These are phyloP conservation scores for Erucastrum elatum DNA, from an alignment of 345 rosid species.

Conservation along the genomic window DNA sequence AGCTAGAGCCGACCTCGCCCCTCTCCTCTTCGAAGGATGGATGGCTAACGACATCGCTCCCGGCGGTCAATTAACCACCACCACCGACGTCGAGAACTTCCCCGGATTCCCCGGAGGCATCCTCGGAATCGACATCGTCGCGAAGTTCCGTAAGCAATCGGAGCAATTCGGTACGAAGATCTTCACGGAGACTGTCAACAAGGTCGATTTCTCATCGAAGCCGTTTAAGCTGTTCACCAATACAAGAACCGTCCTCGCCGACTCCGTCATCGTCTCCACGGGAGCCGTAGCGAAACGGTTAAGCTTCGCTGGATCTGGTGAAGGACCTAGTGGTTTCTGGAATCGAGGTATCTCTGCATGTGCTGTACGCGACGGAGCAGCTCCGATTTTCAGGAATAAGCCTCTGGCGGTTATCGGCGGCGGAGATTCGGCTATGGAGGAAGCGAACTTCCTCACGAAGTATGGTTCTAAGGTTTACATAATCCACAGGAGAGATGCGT, in stretches of 20 bases:
- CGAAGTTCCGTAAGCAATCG: slow-evolving; percentile 68
- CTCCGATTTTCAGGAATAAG: slow-evolving; percentile 79
- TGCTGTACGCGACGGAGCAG: slow-evolving; percentile 97
- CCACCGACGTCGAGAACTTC: slow-evolving; percentile 92
- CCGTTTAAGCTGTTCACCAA: slow-evolving; percentile 77
- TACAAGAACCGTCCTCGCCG: slow-evolving; percentile 64
- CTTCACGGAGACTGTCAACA: slow-evolving; percentile 78
- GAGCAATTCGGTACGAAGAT: slow-evolving; percentile 74
- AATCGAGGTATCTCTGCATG: slow-evolving; percentile 94
- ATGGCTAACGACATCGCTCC: slow-evolving; percentile 99
- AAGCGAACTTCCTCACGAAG: slow-evolving; percentile 80
- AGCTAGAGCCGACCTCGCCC: slow-evolving; percentile 86
- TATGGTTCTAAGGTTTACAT: slow-evolving; percentile 88
- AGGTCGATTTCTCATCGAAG: slow-evolving; percentile 60
- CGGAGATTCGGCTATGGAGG: slow-evolving; percentile 99
- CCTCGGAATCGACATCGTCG: slow-evolving; percentile 62
- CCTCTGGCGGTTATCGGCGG: slow-evolving; percentile 91
- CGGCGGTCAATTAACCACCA: slow-evolving; percentile 96
- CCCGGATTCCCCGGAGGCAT: slow-evolving; percentile 93
- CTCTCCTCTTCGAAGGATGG: slow-evolving; percentile 94
- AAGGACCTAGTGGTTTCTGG: slow-evolving; percentile 59
- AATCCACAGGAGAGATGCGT: slow-evolving; percentile 76
- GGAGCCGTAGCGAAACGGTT: slow-evolving; percentile 89
- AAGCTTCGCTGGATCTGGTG: slow-evolving; percentile 65
- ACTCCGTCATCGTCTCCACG: slow-evolving; percentile 73